phyloP scores from a whole-genome alignment of 306 rosid genomes.

The Echinosophora koreensis region DNA sequence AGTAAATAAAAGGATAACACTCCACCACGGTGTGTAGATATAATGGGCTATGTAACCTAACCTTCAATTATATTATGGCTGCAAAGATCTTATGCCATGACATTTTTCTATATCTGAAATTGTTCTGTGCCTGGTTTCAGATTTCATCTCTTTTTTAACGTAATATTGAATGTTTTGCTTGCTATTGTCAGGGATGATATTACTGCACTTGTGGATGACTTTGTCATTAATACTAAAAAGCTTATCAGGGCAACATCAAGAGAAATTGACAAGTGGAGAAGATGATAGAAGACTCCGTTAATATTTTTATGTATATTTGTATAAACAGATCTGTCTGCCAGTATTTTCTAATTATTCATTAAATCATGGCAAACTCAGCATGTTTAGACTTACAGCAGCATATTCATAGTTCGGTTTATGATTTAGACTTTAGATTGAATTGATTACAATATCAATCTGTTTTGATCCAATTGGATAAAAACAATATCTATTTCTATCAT shows the following conservation, averaged over 20 bases:
- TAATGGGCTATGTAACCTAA: too few species aligned
- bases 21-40: too few species aligned
- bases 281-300: slow-evolving; percentile 52
- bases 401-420: too few species aligned
- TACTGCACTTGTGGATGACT: slow-evolving; percentile 73
- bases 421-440: too few species aligned
- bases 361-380: slow-evolving; percentile 25
- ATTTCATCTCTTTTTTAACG: slow-evolving; percentile 9
- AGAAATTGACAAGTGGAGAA: slow-evolving; percentile 83
- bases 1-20: background rate
- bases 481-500: too few species aligned
- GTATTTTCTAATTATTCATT: background rate
- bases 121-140: slow-evolving; percentile 32
- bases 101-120: slow-evolving; percentile 9
- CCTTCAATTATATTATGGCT: background rate
- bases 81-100: slow-evolving; percentile 3
- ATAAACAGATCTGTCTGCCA: slow-evolving; percentile 24
- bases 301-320: slow-evolving; percentile 36
- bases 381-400: slow-evolving; percentile 10
- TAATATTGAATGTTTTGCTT: slow-evolving; percentile 19
- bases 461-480: too few species aligned
- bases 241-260: slow-evolving; percentile 68
- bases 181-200: slow-evolving; percentile 68
- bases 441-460: too few species aligned
- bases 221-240: slow-evolving; percentile 72